phyloP scores from a whole-genome alignment of 345 rosid species.

The Microthlaspi erraticum region DNA sequence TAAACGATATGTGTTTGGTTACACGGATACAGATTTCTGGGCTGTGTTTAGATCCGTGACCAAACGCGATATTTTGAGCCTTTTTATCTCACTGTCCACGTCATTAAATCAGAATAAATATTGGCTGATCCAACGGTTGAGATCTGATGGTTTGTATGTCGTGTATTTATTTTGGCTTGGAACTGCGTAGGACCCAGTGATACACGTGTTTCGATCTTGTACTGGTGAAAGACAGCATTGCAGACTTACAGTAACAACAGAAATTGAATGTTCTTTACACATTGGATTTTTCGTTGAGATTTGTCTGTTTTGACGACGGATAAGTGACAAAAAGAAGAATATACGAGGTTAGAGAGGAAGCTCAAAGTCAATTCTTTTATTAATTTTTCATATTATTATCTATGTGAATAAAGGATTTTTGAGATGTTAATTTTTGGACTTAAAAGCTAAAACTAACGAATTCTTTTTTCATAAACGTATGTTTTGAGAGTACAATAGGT shows the following conservation, averaged over 20 bases:
- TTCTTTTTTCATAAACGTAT: too few relatives aligned
- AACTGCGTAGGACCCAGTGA: not conserved
- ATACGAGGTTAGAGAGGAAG: not conserved
- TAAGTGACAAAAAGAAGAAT: not conserved
- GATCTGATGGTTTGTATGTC: not conserved
- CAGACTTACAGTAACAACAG: not conserved
- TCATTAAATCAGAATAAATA: not conserved
- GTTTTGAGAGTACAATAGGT: not conserved
- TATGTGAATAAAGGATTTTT: not conserved
- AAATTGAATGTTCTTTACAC: not conserved
- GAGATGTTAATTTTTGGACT: not conserved
- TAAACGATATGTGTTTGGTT: constrained; percentile 4
- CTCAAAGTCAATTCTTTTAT: not conserved
- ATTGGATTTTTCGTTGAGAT: not conserved
- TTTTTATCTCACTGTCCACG: not conserved
- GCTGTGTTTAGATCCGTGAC: not conserved
- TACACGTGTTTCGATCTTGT: not conserved
- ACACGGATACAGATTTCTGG: not conserved
- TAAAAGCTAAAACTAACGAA: not conserved
- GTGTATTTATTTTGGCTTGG: not conserved
- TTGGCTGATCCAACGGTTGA: not conserved
- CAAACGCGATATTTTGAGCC: not conserved
- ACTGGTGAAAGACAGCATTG: not conserved
- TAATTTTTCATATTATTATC: not conserved
- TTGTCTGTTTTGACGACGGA: not conserved